These are phyloP conservation scores for Trichoderma simmonsii DNA, from an alignment of 2,329 filamentous ascomycete genomes.

Conservation along the genomic window DNA sequence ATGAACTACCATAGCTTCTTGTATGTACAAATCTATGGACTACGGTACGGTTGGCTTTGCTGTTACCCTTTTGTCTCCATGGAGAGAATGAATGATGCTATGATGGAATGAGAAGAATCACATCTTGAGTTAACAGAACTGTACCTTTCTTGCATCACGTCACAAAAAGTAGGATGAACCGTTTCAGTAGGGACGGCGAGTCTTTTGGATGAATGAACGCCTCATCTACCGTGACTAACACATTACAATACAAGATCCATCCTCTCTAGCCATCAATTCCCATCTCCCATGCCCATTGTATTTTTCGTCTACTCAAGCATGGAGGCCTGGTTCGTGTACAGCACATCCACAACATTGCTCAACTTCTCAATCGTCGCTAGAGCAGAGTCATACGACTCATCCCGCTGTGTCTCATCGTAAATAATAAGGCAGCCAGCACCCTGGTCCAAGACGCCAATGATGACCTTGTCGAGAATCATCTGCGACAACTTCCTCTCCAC, in stretches of 20 bases:
- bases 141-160: not conserved
- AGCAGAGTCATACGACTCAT: slow-evolving; percentile 91
- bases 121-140: not conserved
- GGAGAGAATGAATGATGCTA: slow-evolving; percentile 2
- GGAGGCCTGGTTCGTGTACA: slow-evolving; percentile 97
- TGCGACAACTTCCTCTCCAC: slow-evolving; percentile 97
- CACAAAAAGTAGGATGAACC: not conserved
- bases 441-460: slow-evolving; percentile 95
- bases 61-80: not conserved
- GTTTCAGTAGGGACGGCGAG: slow-evolving; percentile 22
- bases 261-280: not conserved
- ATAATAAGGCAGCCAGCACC: slow-evolving; percentile 97
- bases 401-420: slow-evolving; percentile 90
- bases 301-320: slow-evolving; percentile 69
- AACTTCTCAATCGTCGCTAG: slow-evolving; percentile 95
- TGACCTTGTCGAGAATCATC: slow-evolving; percentile 99
- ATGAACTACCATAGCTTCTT: slow-evolving; percentile 2
- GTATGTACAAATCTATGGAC: not conserved
- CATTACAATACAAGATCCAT: slow-evolving; percentile 27
- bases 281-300: slow-evolving; percentile 16
- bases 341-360: slow-evolving; percentile 92
- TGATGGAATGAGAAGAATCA: slow-evolving; percentile 6
- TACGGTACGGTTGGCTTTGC: not conserved
- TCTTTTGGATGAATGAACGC: slow-evolving; percentile 27
- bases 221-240: slow-evolving; percentile 32